Evolutionary conservation across 2,329 filamentous ascomycete species (phyloP), one percentile per base, ranked within the genome.

Genomic region (Paraphaeosphaeria minitans): DNA sequence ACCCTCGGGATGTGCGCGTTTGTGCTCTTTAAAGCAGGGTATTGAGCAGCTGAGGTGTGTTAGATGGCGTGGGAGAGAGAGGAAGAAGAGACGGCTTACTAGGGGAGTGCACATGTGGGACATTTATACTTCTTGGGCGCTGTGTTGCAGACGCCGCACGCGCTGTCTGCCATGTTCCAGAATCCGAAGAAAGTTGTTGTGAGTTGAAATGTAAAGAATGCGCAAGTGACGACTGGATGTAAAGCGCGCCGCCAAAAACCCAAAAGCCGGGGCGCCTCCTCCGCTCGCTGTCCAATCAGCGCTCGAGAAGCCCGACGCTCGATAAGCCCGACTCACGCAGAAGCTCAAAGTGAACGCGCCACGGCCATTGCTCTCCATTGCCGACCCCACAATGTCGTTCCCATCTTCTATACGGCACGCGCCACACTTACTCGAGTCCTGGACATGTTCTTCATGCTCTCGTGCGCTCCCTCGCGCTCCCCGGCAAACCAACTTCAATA

Each of bases 111-210:
- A 65, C 81, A 82, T 21, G 76, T 75, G n/a, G 80, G 79, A 64
- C 81, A 83, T 71, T 80, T 82, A 75, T 83, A 83, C 67, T 82
- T 83, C 49, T 78, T 79, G n/a, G 76, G 74, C 48, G 72, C 67
- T 22, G 69, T 67, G 42, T 75, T 66, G 69, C 81, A 83, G n/a
- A 83, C 73, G 45, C 76, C 77, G 59, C 81, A 83, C 13, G 71
- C 60, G 8, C 42, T 4, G 8, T 71, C 68, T 16, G 69, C 57
- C 78, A 80, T 77, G 46, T 64, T 33, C 33, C 12, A 35, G 35
- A 10, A 27, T 31, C 10, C 9, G 29, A 31, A 12, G 8, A 14
- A 55, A 33, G 33, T 37, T 31, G 29, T 12, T 27, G 29, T 12
- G 29, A 31, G 29, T 31, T 6, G 4, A 10, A 31, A 12, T 31